Conservation (phyloP, 164 flowering plant species). For the Annona cherimola region DNA sequence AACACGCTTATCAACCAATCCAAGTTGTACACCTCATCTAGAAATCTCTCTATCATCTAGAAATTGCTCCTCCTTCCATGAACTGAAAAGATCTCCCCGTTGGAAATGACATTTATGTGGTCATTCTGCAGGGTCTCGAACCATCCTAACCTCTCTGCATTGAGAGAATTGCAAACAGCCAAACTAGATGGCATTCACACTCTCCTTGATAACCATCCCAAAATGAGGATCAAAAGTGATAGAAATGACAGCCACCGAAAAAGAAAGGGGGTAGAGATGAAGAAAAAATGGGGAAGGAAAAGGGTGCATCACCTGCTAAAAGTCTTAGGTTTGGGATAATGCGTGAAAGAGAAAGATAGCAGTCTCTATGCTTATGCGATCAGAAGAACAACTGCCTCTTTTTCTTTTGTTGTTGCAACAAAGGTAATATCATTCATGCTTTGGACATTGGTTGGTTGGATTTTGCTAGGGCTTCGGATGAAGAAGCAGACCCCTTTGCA, state of each 20-base stretch:
- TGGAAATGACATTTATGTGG: constrained; percentile 47
- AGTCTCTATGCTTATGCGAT: no score
- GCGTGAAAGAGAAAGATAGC: no score
- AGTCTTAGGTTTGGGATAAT: constrained; percentile 67
- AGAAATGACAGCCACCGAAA: background rate
- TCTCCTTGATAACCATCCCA: constrained; percentile 31
- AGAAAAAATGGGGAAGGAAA: background rate
- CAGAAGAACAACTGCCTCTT: no score
- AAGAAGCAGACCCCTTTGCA: no score
- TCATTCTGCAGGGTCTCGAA: constrained; percentile 50
- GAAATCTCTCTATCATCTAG: constrained; percentile 27
- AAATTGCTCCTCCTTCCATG: constrained; percentile 33
- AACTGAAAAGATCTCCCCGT: constrained; percentile 47
- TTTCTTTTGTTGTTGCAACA: no score
- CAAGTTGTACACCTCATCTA: constrained; percentile 45
- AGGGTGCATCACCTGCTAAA: constrained; percentile 51
- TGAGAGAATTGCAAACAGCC: constrained; percentile 45
- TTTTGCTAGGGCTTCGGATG: no score
- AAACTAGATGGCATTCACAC: constrained; percentile 45
- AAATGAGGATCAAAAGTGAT: background rate
- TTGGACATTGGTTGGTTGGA: no score
- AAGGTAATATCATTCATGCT: no score
- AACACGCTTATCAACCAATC: constrained; percentile 56
- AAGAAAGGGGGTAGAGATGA: no score
- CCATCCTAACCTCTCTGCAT: constrained; percentile 63